phyloP scores from a whole-genome alignment of 2,329 filamentous ascomycete species.

The Lachnellula cervina region DNA sequence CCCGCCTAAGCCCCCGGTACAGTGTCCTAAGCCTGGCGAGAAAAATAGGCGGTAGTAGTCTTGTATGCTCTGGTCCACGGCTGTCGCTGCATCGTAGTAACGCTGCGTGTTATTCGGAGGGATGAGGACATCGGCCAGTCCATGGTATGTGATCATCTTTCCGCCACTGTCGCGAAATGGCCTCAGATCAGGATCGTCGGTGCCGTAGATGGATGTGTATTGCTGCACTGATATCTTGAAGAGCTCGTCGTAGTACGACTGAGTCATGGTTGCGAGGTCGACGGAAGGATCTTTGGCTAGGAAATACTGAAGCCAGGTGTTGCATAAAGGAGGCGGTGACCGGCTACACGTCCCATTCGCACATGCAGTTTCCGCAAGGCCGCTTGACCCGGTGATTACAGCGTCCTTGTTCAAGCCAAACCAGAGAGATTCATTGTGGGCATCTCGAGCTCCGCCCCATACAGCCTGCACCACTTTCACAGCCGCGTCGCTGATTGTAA shows the following conservation, averaged over 20 bases:
- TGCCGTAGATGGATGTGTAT: conserved; percentile 9
- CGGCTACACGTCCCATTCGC: no score
- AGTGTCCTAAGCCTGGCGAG: conserved; percentile 4
- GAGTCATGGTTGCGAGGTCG: conserved; percentile 4
- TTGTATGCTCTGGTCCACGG: not conserved
- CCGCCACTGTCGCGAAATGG: conserved; percentile 5
- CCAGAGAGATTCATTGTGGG: not conserved
- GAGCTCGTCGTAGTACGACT: conserved; percentile 3
- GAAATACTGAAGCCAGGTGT: conserved; percentile 11
- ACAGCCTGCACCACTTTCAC: not conserved
- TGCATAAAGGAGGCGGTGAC: not conserved
- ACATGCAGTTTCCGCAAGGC: not conserved
- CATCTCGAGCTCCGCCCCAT: not conserved
- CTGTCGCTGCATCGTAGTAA: conserved; percentile 34
- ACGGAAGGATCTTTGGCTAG: conserved; percentile 11
- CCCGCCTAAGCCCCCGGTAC: conserved; percentile 24
- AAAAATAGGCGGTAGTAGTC: conserved; percentile 7
- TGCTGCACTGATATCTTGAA: conserved; percentile 1
- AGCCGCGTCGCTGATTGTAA: not conserved
- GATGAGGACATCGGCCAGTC: conserved; percentile 26
- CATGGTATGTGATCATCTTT: conserved; percentile 9
- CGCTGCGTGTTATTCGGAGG: conserved; percentile 31
- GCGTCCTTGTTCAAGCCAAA: not conserved
- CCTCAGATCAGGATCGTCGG: conserved; percentile 11
- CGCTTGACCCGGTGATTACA: not conserved